Percentiles rank a stretch among this genome's conserved stretches.
phyloP scores from a whole-genome alignment of 805 yeast species.

The Ogataea salicorniae region DNA sequence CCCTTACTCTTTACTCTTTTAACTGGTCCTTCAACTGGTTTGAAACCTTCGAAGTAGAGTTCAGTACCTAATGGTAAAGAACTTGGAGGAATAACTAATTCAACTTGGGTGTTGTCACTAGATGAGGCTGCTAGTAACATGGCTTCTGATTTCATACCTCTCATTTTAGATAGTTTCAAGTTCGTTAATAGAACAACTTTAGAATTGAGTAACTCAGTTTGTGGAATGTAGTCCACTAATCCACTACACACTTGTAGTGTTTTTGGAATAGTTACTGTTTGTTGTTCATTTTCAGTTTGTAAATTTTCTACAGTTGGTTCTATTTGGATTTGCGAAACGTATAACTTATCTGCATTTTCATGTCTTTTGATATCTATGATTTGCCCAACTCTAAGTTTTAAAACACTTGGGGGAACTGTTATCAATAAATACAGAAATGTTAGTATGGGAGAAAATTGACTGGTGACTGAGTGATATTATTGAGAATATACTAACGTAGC shows the following conservation, averaged over 20 bases:
- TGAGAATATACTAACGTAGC: not conserved
- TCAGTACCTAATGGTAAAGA: slow-evolving; percentile 34
- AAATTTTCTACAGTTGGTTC: slow-evolving; percentile 4
- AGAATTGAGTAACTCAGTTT: slow-evolving; percentile 32
- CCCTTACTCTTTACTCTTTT: slow-evolving; percentile 30
- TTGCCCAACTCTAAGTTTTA: slow-evolving; percentile 40
- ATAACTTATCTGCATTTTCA: slow-evolving; percentile 54
- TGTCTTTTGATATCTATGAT: slow-evolving; percentile 43
- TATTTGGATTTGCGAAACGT: slow-evolving; percentile 46
- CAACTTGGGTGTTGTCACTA: slow-evolving; percentile 30
- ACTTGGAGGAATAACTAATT: slow-evolving; percentile 43
- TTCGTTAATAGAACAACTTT: slow-evolving; percentile 52
- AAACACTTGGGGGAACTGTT: slow-evolving; percentile 19
- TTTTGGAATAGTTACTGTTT: slow-evolving; percentile 3
- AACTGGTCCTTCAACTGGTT: slow-evolving; percentile 10
- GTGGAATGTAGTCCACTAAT: slow-evolving; percentile 40
- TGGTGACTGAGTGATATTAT: not conserved
- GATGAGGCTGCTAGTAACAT: slow-evolving; percentile 58
- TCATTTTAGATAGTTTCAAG: slow-evolving; percentile 55
- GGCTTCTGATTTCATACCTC: slow-evolving; percentile 59
- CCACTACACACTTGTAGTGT: slow-evolving; percentile 53
- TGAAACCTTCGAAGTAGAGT: slow-evolving; percentile 33
- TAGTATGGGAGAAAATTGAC: not conserved
- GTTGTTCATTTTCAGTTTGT: not conserved
- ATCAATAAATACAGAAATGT: not conserved